phyloP scores from a whole-genome alignment of 495 filamentous ascomycete species.

The Talaromyces proteolyticus region DNA sequence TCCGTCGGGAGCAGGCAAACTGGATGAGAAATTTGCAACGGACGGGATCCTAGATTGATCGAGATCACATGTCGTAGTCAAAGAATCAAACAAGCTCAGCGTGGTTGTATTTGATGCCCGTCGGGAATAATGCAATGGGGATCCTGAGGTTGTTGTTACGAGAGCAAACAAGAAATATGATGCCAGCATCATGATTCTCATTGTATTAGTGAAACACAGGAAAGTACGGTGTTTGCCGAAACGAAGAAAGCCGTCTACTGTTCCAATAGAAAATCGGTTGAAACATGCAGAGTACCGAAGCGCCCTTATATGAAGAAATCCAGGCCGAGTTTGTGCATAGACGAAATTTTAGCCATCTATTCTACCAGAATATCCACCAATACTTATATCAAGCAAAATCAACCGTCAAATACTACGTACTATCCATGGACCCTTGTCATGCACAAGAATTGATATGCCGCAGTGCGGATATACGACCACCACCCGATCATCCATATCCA shows the following conservation, averaged over 20 bases:
- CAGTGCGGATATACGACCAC: neutral
- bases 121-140: neutral
- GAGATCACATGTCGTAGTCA: neutral
- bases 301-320: too few relatives aligned
- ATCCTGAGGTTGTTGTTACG: neutral
- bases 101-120: neutral
- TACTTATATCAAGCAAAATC: neutral
- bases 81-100: neutral
- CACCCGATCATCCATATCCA: neutral
- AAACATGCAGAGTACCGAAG: too few relatives aligned
- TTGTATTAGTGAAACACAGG: neutral
- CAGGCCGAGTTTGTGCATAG: too few relatives aligned
- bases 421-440: neutral
- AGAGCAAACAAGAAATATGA: neutral
- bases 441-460: neutral
- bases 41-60: neutral
- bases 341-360: too few relatives aligned
- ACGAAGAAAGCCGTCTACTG: neutral
- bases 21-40: conserved; percentile 15
- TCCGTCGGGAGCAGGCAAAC: conserved; percentile 52
- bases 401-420: neutral
- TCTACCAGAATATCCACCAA: neutral
- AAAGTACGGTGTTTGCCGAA: too few relatives aligned
- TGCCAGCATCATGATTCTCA: neutral
- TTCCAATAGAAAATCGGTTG: neutral